Evolutionary conservation across 169 alveolate species (phyloP).

Genomic region (Hepatocystis sp.): DNA sequence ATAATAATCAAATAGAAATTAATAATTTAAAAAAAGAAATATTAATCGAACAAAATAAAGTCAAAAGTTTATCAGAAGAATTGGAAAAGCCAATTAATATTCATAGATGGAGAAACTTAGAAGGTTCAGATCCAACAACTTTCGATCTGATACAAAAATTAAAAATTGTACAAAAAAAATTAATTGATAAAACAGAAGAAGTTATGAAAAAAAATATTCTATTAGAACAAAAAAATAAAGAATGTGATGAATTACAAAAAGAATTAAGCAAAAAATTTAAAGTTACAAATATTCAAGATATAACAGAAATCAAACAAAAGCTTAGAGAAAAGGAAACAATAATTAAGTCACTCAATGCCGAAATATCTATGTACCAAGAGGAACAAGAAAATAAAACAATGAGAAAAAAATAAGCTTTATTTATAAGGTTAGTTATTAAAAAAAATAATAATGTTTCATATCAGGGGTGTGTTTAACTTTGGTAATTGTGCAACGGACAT

Average conservation of each 20-base stretch:
- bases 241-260: slow-evolving; percentile 54
- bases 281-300: slow-evolving; percentile 25
- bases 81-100: slow-evolving; percentile 95
- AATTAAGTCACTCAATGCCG: slow-evolving; percentile 58
- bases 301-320: slow-evolving; percentile 28
- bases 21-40: slow-evolving; percentile 82
- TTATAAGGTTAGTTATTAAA: too few species aligned
- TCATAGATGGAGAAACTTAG: slow-evolving; percentile 79
- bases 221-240: slow-evolving; percentile 30
- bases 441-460: too few species aligned
- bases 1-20: slow-evolving; percentile 85
- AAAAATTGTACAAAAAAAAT: slow-evolving; percentile 56
- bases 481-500: too few species aligned
- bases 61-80: slow-evolving; percentile 93
- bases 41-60: slow-evolving; percentile 91
- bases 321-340: slow-evolving; percentile 52
- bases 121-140: slow-evolving; percentile 71
- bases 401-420: neutral
- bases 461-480: too few species aligned
- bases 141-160: slow-evolving; percentile 64
- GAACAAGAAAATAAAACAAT: slow-evolving; percentile 16
- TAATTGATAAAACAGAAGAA: slow-evolving; percentile 72
- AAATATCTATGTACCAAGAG: slow-evolving; percentile 73
- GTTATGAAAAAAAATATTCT: slow-evolving; percentile 38
- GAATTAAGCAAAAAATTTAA: slow-evolving; percentile 12